Evolutionary conservation across 768 basidiomycete species (phyloP).

Genomic region (Lactifluus hygrophoroides): DNA sequence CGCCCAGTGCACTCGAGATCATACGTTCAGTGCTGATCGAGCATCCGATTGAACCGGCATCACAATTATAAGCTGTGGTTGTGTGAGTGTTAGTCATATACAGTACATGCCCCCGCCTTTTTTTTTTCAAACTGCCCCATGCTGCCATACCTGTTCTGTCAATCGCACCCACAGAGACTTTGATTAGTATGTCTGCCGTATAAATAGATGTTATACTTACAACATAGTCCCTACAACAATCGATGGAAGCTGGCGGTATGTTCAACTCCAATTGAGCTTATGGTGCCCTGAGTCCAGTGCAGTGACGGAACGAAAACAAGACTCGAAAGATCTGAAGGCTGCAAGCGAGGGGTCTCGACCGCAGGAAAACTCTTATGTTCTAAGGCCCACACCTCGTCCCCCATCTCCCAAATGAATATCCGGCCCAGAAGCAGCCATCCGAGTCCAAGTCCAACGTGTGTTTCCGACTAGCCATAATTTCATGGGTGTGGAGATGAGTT

Average conservation of each 20-base stretch:
- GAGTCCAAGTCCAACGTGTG: too few relatives aligned
- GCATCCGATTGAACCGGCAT: neutral
- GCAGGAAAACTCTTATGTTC: neutral
- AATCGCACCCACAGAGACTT: neutral
- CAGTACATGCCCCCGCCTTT: neutral
- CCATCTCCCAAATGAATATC: too few relatives aligned
- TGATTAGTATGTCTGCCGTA: neutral
- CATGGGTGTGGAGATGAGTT: too few relatives aligned
- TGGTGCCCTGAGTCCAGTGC: neutral
- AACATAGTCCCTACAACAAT: too few relatives aligned
- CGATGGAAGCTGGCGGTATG: neutral
- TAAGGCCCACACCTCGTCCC: neutral
- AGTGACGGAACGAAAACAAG: neutral
- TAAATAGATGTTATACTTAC: too few relatives aligned
- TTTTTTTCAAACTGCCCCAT: neutral
- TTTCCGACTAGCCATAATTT: too few relatives aligned
- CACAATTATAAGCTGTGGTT: neutral
- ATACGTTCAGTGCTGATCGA: neutral
- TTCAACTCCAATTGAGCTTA: too few relatives aligned
- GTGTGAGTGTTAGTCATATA: neutral
- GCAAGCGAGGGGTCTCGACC: neutral
- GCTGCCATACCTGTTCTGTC: neutral
- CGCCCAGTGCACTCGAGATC: neutral
- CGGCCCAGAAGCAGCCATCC: too few relatives aligned
- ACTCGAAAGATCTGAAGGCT: neutral